These are phyloP conservation scores for Breynia disticha DNA, from an alignment of 441 rosid genomes.

Conservation along the genomic window DNA sequence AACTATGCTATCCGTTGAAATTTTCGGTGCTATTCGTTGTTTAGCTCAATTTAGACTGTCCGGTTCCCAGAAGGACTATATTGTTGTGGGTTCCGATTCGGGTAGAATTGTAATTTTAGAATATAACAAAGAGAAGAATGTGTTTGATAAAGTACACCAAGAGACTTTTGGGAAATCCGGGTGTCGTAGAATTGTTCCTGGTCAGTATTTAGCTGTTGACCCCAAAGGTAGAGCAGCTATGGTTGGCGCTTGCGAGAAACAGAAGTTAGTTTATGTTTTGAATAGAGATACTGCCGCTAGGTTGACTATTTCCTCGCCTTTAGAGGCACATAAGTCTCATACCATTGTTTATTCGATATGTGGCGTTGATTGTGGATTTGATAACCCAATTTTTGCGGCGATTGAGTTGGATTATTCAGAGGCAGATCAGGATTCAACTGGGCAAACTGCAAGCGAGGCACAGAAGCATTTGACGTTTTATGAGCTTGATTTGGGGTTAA, in stretches of 20 bases:
- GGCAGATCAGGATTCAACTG: constrained; percentile 89
- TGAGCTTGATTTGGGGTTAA: constrained; percentile 91
- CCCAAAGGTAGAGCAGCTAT: constrained; percentile 93
- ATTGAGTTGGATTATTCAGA: constrained; percentile 94
- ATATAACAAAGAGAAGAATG: constrained; percentile 74
- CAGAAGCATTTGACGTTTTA: constrained; percentile 92
- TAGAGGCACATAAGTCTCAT: constrained; percentile 94
- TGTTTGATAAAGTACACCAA: constrained; percentile 81
- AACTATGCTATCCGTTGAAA: constrained; percentile 78
- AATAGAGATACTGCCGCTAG: constrained; percentile 91
- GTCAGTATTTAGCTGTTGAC: constrained; percentile 84
- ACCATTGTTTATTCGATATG: constrained; percentile 73
- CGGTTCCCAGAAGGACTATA: constrained; percentile 79
- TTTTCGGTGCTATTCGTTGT: constrained; percentile 84
- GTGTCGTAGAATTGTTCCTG: constrained; percentile 86
- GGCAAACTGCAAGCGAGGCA: constrained; percentile 78
- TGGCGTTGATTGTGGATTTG: constrained; percentile 94
- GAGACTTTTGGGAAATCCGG: constrained; percentile 97
- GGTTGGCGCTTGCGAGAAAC: constrained; percentile 95
- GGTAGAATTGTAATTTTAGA: constrained; percentile 90
- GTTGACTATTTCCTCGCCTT: constrained; percentile 85
- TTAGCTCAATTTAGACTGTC: constrained; percentile 84
- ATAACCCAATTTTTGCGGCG: constrained; percentile 85
- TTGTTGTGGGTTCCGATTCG: constrained; percentile 94
- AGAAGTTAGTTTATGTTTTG: constrained; percentile 88